Percentiles rank a stretch among this genome's conserved stretches.
Evolutionary conservation across 192 early-diverging fungal genomes (phyloP).

Genomic region (Jimgerdemannia flammicorona): DNA sequence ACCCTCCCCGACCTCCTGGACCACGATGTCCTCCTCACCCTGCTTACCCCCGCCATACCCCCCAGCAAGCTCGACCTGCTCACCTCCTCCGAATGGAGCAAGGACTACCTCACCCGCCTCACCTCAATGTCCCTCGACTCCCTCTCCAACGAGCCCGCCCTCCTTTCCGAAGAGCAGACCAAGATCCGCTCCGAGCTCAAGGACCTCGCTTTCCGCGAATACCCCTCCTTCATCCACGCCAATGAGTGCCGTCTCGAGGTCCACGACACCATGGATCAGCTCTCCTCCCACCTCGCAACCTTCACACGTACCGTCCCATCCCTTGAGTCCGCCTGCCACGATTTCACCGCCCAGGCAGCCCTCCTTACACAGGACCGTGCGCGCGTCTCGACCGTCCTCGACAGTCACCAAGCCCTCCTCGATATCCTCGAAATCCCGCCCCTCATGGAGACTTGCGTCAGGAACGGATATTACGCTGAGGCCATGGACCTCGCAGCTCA

Average conservation of each 20-base stretch:
- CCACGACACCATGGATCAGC: constrained; percentile 40
- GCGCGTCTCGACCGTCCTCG: constrained; percentile 35
- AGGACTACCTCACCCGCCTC: constrained; percentile 60
- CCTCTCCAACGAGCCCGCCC: constrained; percentile 52
- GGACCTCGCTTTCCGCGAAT: constrained; percentile 62
- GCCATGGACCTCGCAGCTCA: constrained; percentile 76
- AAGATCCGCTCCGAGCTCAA: constrained; percentile 57
- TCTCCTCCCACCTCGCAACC: constrained; percentile 41
- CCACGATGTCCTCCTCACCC: neutral
- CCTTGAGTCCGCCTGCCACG: constrained; percentile 40
- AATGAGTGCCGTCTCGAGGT: constrained; percentile 52
- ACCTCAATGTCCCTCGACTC: constrained; percentile 56
- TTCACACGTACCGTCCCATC: constrained; percentile 44
- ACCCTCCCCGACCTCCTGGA: neutral
- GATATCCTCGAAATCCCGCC: constrained; percentile 77
- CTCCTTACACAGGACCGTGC: constrained; percentile 30
- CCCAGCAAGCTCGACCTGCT: neutral
- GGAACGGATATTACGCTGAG: constrained; percentile 79
- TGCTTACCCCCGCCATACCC: neutral
- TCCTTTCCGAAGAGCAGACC: constrained; percentile 45
- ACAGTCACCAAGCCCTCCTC: constrained; percentile 51
- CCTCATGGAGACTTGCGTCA: constrained; percentile 77
- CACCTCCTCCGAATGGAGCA: constrained; percentile 39
- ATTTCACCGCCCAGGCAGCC: constrained; percentile 34
- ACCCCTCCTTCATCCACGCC: constrained; percentile 63